Percentiles rank a stretch among this genome's conserved stretches.
These are phyloP conservation scores for Solanum pennellii DNA, from an alignment of 257 asterid species.

Conservation along the genomic window DNA sequence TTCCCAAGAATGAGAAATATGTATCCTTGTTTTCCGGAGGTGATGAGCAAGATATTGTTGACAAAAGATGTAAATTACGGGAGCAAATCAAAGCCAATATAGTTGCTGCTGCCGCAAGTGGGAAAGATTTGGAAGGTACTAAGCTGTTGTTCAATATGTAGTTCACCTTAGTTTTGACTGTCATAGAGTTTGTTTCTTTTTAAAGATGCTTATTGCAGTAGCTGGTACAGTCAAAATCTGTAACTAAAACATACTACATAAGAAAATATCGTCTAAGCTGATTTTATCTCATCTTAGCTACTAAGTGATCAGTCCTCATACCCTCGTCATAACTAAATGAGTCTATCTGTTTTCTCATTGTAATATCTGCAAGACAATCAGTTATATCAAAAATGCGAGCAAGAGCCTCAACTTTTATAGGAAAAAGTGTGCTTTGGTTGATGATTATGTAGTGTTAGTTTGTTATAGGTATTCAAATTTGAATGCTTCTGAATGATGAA, in stretches of 20 bases:
- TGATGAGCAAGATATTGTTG: conserved; percentile 55
- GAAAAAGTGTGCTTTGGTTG: neutral
- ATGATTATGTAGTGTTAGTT: neutral
- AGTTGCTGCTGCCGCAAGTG: conserved; percentile 88
- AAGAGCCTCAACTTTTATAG: neutral
- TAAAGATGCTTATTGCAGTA: neutral
- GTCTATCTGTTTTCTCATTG: neutral
- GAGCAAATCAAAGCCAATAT: conserved; percentile 66
- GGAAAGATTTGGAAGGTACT: conserved; percentile 96
- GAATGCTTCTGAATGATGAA: neutral
- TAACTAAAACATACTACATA: neutral
- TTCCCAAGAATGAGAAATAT: conserved; percentile 86
- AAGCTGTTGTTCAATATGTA: neutral
- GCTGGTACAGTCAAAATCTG: neutral
- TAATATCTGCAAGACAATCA: neutral
- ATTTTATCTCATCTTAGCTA: neutral
- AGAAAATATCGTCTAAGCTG: neutral
- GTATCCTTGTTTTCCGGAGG: conserved; percentile 80
- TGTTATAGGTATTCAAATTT: neutral
- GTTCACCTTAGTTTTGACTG: neutral
- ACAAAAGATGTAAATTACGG: conserved; percentile 60
- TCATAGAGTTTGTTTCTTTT: neutral
- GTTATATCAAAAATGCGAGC: neutral
- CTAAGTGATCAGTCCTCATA: neutral
- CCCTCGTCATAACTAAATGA: neutral